A percentile compares a stretch with the other conserved stretches of the same genome.
phyloP scores from a whole-genome alignment of 2,329 filamentous ascomycete genomes.

The Apiospora sp. region DNA sequence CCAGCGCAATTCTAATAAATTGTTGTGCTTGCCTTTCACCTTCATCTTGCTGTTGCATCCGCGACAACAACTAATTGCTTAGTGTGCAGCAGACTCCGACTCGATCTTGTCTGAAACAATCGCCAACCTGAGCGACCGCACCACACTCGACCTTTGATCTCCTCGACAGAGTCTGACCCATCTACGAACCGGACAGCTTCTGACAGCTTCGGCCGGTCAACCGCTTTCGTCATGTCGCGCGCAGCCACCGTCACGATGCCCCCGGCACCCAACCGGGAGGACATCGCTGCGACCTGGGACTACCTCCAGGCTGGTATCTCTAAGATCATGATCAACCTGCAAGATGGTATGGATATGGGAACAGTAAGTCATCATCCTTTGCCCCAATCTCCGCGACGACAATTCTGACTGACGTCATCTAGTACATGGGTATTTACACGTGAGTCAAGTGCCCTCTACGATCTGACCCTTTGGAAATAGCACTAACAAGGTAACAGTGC shows the following conservation, averaged over 20 bases:
- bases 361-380: constrained; percentile 62
- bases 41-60: background rate
- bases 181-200: background rate
- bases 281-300: constrained; percentile 73
- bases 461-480: background rate
- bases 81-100: background rate
- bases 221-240: background rate
- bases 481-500: constrained; percentile 64
- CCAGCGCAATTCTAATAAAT: background rate
- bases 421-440: constrained; percentile 98
- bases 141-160: background rate
- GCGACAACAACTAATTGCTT: constrained; percentile 12
- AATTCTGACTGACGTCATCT: constrained; percentile 26
- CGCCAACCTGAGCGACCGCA: background rate
- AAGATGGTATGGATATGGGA: constrained; percentile 92
- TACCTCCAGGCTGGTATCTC: constrained; percentile 90
- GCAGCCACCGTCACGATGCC: constrained; percentile 53
- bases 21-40: background rate
- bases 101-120: constrained; percentile 3
- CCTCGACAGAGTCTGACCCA: background rate
- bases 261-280: constrained; percentile 67
- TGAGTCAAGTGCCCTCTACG: constrained; percentile 48
- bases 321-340: constrained; percentile 91
- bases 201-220: constrained; percentile 8
- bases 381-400: background rate